Conservation (phyloP, 2,329 filamentous ascomycete genomes). For the Ophiocordyceps australis region DNA sequence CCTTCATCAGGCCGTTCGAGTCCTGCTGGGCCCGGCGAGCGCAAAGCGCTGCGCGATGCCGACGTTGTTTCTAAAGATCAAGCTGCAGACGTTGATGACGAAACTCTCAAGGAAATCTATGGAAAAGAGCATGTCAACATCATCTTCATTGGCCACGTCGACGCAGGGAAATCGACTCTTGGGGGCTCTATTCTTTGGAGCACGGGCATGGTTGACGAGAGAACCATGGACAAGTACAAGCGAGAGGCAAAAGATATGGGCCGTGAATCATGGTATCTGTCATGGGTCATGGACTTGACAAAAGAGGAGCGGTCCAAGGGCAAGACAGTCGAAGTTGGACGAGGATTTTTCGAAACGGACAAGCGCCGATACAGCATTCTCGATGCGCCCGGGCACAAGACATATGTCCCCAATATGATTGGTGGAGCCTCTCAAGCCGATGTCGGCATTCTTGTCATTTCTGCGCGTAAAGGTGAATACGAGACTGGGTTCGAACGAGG, state of each 20-base stretch:
- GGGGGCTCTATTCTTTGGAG: slow-evolving; percentile 85
- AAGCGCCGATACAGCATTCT: slow-evolving; percentile 93
- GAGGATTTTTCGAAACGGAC: slow-evolving; percentile 92
- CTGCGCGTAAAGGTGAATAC: slow-evolving; percentile 93
- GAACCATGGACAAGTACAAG: slow-evolving; percentile 97
- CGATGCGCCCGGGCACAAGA: slow-evolving; percentile 95
- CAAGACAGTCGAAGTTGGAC: slow-evolving; percentile 94
- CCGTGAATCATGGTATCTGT: slow-evolving; percentile 96
- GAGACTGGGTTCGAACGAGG: slow-evolving; percentile 96
- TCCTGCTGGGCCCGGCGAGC: slow-evolving; percentile 39
- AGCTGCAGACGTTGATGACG: slow-evolving; percentile 49
- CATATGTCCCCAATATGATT: slow-evolving; percentile 96
- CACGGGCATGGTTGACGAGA: slow-evolving; percentile 98
- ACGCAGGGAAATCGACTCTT: slow-evolving; percentile 93
- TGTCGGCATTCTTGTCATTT: slow-evolving; percentile 89
- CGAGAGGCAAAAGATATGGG: slow-evolving; percentile 89
- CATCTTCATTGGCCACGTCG: slow-evolving; percentile 95
- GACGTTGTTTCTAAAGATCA: slow-evolving; percentile 77
- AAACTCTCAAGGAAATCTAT: slow-evolving; percentile 82
- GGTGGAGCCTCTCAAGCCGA: slow-evolving; percentile 86
- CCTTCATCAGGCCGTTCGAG: slow-evolving; percentile 74
- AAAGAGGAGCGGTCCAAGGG: slow-evolving; percentile 93
- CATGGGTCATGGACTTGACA: slow-evolving; percentile 93
- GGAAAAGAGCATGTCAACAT: slow-evolving; percentile 89
- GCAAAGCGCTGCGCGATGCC: slow-evolving; percentile 42